A percentile compares a stretch with the other conserved stretches of the same genome.
phyloP scores from a whole-genome alignment of 192 early-diverging fungal species.

The Polychytrium aggregatum region DNA sequence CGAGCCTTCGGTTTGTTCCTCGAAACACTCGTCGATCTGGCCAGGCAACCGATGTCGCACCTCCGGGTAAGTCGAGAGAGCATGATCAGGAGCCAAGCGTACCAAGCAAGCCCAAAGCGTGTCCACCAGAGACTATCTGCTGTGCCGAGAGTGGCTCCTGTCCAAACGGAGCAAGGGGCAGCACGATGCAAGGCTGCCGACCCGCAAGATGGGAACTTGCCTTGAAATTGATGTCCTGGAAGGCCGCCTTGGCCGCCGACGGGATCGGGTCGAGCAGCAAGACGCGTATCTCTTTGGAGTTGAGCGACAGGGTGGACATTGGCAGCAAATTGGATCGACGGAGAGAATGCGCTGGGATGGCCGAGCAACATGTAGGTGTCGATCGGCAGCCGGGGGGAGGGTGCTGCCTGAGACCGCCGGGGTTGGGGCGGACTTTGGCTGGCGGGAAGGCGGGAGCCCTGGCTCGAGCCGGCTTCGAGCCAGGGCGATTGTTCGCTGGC shows the following conservation, averaged over 20 bases:
- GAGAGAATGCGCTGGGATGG: too few species aligned
- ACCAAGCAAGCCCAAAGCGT: not conserved
- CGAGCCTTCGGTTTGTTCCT: constrained; percentile 20
- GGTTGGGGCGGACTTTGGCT: too few species aligned
- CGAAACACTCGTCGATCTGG: constrained; percentile 25
- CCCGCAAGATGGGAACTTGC: too few species aligned
- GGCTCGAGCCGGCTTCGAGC: too few species aligned
- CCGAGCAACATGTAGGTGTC: too few species aligned
- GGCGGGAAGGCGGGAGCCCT: too few species aligned
- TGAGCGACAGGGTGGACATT: too few species aligned
- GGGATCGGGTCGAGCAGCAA: constrained; percentile 25
- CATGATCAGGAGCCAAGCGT: not conserved
- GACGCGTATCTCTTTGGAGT: constrained; percentile 21
- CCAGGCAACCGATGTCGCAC: not conserved
- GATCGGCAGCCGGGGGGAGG: too few species aligned
- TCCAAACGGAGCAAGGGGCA: not conserved
- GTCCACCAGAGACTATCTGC: not conserved
- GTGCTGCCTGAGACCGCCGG: too few species aligned
- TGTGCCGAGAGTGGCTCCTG: not conserved
- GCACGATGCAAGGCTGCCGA: too few species aligned
- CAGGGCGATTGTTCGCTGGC: too few species aligned
- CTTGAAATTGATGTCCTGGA: constrained; percentile 17
- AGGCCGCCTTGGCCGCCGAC: constrained; percentile 16
- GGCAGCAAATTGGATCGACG: too few species aligned
- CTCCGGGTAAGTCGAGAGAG: not conserved